Conservation (phyloP, 495 filamentous ascomycete species). For the Staphylotrichum longicolle region DNA sequence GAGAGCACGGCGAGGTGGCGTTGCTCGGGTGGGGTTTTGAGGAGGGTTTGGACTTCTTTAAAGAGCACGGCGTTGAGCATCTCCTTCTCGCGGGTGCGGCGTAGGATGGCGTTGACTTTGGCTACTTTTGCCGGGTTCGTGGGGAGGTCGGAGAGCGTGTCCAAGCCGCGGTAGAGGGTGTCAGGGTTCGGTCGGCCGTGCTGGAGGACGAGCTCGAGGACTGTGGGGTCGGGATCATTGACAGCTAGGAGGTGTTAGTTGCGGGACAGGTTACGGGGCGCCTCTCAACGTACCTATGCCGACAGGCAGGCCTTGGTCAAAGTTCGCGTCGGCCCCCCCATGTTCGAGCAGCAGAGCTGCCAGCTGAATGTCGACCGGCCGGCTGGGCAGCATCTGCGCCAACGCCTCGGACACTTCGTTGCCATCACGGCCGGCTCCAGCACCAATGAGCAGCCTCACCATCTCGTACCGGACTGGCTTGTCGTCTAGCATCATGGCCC, state of each 20-base stretch:
- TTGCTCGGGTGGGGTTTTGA: slow-evolving; percentile 29
- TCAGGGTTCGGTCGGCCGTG: slow-evolving; percentile 37
- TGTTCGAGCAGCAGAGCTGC: slow-evolving; percentile 40
- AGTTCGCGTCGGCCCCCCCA: slow-evolving; percentile 46
- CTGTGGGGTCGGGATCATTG: slow-evolving; percentile 33
- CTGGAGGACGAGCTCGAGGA: slow-evolving; percentile 45
- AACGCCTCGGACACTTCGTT: slow-evolving; percentile 39
- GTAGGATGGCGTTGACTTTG: slow-evolving; percentile 41
- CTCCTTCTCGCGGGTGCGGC: slow-evolving; percentile 38
- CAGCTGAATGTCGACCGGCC: slow-evolving; percentile 41
- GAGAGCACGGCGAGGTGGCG: slow-evolving; percentile 36
- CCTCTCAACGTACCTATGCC: slow-evolving; percentile 26
- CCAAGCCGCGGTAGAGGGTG: slow-evolving; percentile 36
- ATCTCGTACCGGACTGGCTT: slow-evolving; percentile 37
- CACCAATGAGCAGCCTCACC: slow-evolving; percentile 38
- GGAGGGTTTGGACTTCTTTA: slow-evolving; percentile 42
- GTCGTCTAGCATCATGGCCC: slow-evolving; percentile 39
- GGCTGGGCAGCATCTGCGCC: slow-evolving; percentile 31
- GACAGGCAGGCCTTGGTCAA: slow-evolving; percentile 37
- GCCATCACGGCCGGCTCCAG: slow-evolving; percentile 38
- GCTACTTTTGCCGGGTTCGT: slow-evolving; percentile 36
- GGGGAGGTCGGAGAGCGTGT: slow-evolving; percentile 33
- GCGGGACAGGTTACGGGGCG: background rate
- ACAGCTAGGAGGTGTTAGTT: slow-evolving; percentile 31
- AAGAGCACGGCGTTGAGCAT: slow-evolving; percentile 35